Evolutionary conservation across 768 basidiomycete genomes (phyloP).

Genomic region (Russula emetica): DNA sequence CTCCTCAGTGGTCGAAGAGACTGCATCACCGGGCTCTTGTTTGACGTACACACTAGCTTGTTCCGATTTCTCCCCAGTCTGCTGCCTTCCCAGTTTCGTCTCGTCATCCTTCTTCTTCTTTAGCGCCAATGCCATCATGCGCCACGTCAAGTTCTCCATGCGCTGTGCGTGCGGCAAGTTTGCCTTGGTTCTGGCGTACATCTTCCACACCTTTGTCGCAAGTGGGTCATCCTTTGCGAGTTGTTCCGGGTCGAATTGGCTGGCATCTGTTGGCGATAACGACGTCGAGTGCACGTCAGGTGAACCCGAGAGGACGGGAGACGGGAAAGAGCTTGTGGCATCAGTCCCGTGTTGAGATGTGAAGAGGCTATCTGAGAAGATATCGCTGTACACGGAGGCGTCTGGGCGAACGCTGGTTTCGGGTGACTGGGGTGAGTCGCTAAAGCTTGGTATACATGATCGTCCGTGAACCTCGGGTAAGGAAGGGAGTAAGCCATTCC

Average conservation of each 20-base stretch:
- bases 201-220: slow-evolving; percentile 95
- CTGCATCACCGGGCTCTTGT: slow-evolving; percentile 29
- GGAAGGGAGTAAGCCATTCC: slow-evolving; percentile 31
- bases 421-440: slow-evolving; percentile 21
- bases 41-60: slow-evolving; percentile 26
- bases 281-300: slow-evolving; percentile 54
- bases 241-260: slow-evolving; percentile 49
- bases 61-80: slow-evolving; percentile 20
- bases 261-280: slow-evolving; percentile 40
- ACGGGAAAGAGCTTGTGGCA: slow-evolving; percentile 52
- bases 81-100: slow-evolving; percentile 34
- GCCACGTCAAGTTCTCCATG: slow-evolving; percentile 98
- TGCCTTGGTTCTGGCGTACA: slow-evolving; percentile 90
- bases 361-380: slow-evolving; percentile 53
- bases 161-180: slow-evolving; percentile 85
- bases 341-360: slow-evolving; percentile 40
- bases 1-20: slow-evolving; percentile 20
- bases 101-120: slow-evolving; percentile 84
- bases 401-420: slow-evolving; percentile 10
- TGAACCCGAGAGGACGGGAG: slow-evolving; percentile 63
- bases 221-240: slow-evolving; percentile 83
- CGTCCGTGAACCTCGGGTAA: slow-evolving; percentile 32
- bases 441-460: slow-evolving; percentile 17
- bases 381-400: slow-evolving; percentile 52
- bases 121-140: slow-evolving; percentile 95